phyloP scores from a whole-genome alignment of 2,329 filamentous ascomycete genomes.

The Trichoderma oligosporum region DNA sequence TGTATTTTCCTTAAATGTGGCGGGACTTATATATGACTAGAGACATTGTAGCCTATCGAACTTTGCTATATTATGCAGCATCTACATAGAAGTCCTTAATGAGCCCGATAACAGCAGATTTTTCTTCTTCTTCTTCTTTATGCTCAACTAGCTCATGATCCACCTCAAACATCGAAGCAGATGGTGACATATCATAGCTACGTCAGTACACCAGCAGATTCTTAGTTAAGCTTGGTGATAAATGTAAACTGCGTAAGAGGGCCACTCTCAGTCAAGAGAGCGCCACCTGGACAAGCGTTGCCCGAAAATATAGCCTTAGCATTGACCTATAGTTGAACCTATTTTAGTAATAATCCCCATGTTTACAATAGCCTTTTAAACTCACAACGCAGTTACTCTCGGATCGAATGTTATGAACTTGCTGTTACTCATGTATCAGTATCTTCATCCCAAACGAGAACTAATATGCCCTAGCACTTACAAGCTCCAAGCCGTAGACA shows the following conservation, averaged over 20 bases:
- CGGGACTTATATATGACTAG: too few species aligned
- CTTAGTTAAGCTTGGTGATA: background rate
- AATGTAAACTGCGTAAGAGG: conserved; percentile 3
- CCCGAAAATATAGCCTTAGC: background rate
- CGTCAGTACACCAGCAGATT: too few species aligned
- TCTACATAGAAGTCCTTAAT: too few species aligned
- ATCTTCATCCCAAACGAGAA: background rate
- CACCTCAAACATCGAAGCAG: too few species aligned
- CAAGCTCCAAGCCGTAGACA: background rate
- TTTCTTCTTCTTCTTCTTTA: too few species aligned
- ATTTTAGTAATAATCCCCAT: background rate
- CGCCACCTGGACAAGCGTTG: background rate
- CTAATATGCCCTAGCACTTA: background rate
- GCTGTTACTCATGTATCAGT: background rate
- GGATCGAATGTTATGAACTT: background rate
- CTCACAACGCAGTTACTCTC: background rate
- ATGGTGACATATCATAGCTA: too few species aligned
- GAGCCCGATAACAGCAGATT: too few species aligned
- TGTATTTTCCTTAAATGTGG: too few species aligned
- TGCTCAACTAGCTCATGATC: too few species aligned
- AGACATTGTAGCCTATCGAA: too few species aligned
- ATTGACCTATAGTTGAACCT: background rate
- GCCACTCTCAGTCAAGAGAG: background rate
- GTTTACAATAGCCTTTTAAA: too few species aligned
- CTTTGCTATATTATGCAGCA: too few species aligned